Percentiles rank a stretch among this genome's conserved stretches.
Evolutionary conservation across 192 early-diverging fungal genomes (phyloP).

Genomic region (Thamnidium elegans): DNA sequence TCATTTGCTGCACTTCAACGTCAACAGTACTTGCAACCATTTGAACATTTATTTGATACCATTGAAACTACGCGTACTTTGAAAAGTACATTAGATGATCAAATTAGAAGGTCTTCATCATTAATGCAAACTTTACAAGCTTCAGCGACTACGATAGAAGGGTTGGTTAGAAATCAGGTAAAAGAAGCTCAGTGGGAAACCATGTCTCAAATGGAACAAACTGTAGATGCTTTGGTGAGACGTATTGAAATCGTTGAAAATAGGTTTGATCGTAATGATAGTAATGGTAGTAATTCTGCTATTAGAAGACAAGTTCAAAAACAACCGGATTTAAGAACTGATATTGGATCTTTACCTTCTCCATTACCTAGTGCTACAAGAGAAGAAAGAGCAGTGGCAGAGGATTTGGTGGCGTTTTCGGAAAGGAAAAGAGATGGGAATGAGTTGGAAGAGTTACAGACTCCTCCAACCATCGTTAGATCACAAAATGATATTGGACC

Average conservation of each 20-base stretch:
- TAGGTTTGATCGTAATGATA: neutral
- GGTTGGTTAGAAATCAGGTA: conserved; percentile 70
- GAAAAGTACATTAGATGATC: conserved; percentile 68
- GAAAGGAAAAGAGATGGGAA: neutral
- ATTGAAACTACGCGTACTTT: conserved; percentile 59
- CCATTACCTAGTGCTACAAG: conserved; percentile 5
- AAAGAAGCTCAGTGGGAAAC: conserved; percentile 68
- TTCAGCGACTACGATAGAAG: conserved; percentile 74
- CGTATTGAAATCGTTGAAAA: conserved; percentile 19
- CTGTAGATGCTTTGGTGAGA: conserved; percentile 31
- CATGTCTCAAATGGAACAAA: conserved; percentile 47
- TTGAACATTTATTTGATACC: conserved; percentile 55
- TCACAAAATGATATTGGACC: conserved; percentile 39
- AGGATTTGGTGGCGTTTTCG: conserved; percentile 3
- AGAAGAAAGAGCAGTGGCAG: conserved; percentile 7
- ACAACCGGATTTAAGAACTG: neutral
- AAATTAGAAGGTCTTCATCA: conserved; percentile 66
- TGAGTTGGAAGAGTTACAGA: conserved; percentile 6
- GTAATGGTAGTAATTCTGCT: neutral
- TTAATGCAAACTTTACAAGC: conserved; percentile 75
- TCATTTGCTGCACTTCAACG: conserved; percentile 44
- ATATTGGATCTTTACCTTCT: neutral
- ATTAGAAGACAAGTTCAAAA: neutral
- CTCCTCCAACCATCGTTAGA: conserved; percentile 36
- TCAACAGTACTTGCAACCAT: conserved; percentile 53